Conservation (phyloP, 225 moss, liverwort and hornwort genomes). For the Takakia lepidozioides region DNA sequence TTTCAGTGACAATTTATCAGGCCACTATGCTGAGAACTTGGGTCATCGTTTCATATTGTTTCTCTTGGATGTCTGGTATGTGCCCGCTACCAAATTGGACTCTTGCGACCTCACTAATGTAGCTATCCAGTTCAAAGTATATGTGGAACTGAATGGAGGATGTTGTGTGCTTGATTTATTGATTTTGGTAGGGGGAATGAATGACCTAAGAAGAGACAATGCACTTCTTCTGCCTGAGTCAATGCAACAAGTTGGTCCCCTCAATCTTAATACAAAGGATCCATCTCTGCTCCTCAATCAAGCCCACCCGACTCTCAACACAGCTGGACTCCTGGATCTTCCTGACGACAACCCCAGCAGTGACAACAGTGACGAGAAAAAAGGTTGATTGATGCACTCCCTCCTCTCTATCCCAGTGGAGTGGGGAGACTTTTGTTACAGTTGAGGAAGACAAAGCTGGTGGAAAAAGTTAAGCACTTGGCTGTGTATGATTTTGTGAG, state of each 20-base stretch:
- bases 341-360: constrained; percentile 33
- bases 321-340: constrained; percentile 33
- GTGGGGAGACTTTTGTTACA: too few relatives aligned
- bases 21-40: too few relatives aligned
- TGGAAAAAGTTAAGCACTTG: too few relatives aligned
- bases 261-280: constrained; percentile 46
- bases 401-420: too few relatives aligned
- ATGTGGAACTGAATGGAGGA: neutral
- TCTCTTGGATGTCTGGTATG: too few relatives aligned
- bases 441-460: too few relatives aligned
- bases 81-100: too few relatives aligned
- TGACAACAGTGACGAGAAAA: constrained; percentile 56
- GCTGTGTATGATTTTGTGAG: neutral
- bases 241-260: constrained; percentile 25
- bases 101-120: too few relatives aligned
- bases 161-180: constrained; percentile 1
- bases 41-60: too few relatives aligned
- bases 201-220: constrained; percentile 39
- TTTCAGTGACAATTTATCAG: too few relatives aligned
- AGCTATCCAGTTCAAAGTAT: too few relatives aligned
- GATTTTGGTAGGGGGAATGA: constrained; percentile 21
- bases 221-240: constrained; percentile 38
- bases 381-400: constrained; percentile 1
- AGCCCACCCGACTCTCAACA: constrained; percentile 28
- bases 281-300: constrained; percentile 22